Evolutionary conservation across 2,329 filamentous ascomycete genomes (phyloP).

Genomic region (Zarea fungicola): DNA sequence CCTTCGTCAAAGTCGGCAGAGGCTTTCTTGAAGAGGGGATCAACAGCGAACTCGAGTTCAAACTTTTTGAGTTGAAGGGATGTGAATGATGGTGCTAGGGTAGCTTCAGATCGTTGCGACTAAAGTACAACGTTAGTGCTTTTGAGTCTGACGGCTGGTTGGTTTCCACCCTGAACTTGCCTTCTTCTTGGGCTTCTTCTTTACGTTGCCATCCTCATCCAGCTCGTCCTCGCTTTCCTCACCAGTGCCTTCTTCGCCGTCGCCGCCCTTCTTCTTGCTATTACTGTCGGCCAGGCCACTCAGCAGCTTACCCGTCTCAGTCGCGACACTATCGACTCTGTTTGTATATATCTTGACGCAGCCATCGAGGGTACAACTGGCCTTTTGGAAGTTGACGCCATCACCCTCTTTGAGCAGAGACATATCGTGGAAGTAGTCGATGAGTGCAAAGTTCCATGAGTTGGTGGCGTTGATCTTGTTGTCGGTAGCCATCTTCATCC

Average conservation of each 20-base stretch:
- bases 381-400: conserved; percentile 97
- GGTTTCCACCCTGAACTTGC: too few species aligned
- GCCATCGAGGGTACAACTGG: conserved; percentile 92
- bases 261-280: conserved; percentile 65
- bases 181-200: conserved; percentile 69
- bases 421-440: conserved; percentile 99
- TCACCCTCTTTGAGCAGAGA: conserved; percentile 93
- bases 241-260: conserved; percentile 60
- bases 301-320: conserved; percentile 89
- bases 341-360: conserved; percentile 99
- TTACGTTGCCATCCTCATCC: conserved; percentile 54
- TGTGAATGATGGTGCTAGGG: conserved; percentile 80
- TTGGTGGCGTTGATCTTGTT: conserved; percentile 98
- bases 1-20: conserved; percentile 98
- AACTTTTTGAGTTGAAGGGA: conserved; percentile 94
- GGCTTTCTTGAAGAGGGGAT: conserved; percentile 98
- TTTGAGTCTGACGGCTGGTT: not conserved
- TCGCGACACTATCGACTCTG: conserved; percentile 95
- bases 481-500: conserved; percentile 99
- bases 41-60: conserved; percentile 92
- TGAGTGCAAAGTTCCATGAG: conserved; percentile 99
- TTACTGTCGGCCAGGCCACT: conserved; percentile 89
- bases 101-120: conserved; percentile 80
- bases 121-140: conserved; percentile 20
- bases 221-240: conserved; percentile 61